These are phyloP conservation scores for Aspergillus sergii DNA, from an alignment of 2,329 filamentous ascomycete species.

Conservation along the genomic window DNA sequence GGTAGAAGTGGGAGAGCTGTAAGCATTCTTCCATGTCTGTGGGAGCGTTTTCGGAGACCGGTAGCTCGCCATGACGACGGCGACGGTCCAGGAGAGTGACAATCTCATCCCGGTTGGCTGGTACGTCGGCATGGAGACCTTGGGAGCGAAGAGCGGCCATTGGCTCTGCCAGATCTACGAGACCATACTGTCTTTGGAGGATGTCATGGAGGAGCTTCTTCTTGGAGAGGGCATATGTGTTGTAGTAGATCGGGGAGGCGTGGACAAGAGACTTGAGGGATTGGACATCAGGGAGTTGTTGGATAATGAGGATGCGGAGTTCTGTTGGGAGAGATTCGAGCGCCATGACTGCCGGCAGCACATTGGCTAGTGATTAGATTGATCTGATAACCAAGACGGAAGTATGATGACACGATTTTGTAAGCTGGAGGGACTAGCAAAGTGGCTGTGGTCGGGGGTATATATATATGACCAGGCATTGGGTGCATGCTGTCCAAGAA, in stretches of 20 bases:
- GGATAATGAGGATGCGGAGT: slow-evolving; percentile 16
- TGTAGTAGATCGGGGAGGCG: slow-evolving; percentile 15
- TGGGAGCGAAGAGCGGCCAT: slow-evolving; percentile 15
- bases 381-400: neutral
- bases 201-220: slow-evolving; percentile 16
- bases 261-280: slow-evolving; percentile 15
- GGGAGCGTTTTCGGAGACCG: neutral
- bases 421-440: neutral
- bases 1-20: slow-evolving; percentile 14
- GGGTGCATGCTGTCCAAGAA: neutral
- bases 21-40: slow-evolving; percentile 4
- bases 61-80: slow-evolving; percentile 11
- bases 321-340: slow-evolving; percentile 19
- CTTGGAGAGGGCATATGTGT: slow-evolving; percentile 13
- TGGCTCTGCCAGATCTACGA: slow-evolving; percentile 15
- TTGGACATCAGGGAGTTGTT: slow-evolving; percentile 13
- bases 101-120: slow-evolving; percentile 13
- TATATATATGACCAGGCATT: neutral
- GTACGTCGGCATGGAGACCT: slow-evolving; percentile 17
- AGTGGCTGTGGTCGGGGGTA: neutral
- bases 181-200: slow-evolving; percentile 12
- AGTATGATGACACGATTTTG: neutral
- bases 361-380: neutral
- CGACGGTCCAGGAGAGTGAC: slow-evolving; percentile 15
- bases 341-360: slow-evolving; percentile 10